A percentile compares a stretch with the other conserved stretches of the same genome.
Conservation (phyloP, 2,329 filamentous ascomycete genomes). For the Penicillium sp. region DNA sequence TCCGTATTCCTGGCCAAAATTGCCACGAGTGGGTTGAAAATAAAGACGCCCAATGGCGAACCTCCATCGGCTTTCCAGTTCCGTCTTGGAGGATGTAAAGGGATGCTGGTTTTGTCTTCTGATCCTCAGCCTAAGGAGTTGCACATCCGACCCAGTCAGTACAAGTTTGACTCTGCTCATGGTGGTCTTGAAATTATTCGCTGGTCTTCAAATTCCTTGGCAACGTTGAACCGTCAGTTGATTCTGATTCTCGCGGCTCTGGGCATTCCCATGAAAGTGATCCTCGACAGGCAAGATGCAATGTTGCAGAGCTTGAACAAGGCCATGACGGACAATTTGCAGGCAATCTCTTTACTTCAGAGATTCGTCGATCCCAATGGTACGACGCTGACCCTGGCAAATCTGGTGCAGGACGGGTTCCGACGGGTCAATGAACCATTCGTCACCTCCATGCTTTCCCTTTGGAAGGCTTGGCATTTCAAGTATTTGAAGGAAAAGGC, state of each 20-base stretch:
- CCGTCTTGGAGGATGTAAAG: slow-evolving; percentile 87
- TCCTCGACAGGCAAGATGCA: slow-evolving; percentile 60
- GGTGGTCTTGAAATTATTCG: slow-evolving; percentile 80
- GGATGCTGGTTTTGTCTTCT: slow-evolving; percentile 72
- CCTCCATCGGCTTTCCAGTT: slow-evolving; percentile 86
- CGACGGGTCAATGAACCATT: slow-evolving; percentile 73
- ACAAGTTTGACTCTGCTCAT: slow-evolving; percentile 72
- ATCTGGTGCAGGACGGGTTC: slow-evolving; percentile 76
- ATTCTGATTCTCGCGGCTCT: slow-evolving; percentile 79
- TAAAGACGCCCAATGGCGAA: slow-evolving; percentile 51
- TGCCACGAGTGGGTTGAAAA: slow-evolving; percentile 64
- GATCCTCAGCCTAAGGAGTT: slow-evolving; percentile 64
- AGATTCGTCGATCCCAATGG: slow-evolving; percentile 82
- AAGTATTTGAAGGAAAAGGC: slow-evolving; percentile 92
- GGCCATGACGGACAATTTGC: slow-evolving; percentile 62
- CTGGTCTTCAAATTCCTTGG: slow-evolving; percentile 68
- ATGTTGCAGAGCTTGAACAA: slow-evolving; percentile 65
- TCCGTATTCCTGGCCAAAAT: slow-evolving; percentile 70
- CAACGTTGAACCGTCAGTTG: slow-evolving; percentile 82
- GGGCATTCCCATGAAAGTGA: slow-evolving; percentile 64
- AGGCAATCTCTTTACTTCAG: slow-evolving; percentile 64
- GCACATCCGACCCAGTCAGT: slow-evolving; percentile 75
- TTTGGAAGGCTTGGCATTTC: slow-evolving; percentile 87
- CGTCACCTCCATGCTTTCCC: slow-evolving; percentile 66
- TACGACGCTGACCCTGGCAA: slow-evolving; percentile 67